Percentiles rank a stretch among this genome's conserved stretches.
Conservation (phyloP, 495 filamentous ascomycete species). For the Choiromyces venosus region DNA sequence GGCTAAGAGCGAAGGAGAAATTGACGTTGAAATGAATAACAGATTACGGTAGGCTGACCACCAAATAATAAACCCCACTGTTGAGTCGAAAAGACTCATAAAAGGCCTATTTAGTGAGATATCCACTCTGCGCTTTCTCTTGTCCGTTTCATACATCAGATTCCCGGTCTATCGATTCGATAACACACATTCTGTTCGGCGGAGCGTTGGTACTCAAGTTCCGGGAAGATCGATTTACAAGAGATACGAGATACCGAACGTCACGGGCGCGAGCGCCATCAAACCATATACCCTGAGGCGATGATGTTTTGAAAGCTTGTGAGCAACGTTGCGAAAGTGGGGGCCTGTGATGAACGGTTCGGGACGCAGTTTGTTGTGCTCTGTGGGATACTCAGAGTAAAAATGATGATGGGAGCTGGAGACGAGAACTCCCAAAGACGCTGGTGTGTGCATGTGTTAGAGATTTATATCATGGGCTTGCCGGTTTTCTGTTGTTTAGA, state of each 20-base stretch:
- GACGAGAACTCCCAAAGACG: not conserved
- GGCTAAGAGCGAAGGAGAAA: conserved; percentile 1
- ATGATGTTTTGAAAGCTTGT: not conserved
- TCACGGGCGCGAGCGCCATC: not conserved
- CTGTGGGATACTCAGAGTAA: not conserved
- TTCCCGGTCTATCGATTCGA: not conserved
- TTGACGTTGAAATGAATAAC: not conserved
- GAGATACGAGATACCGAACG: not conserved
- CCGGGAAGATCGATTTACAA: not conserved
- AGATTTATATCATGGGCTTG: not conserved
- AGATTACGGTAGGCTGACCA: not conserved
- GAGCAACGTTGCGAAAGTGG: not conserved
- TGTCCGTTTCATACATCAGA: not conserved
- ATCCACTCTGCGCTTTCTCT: not conserved
- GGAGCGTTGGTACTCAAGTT: not conserved
- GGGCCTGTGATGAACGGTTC: not conserved
- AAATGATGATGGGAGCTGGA: conserved; percentile 4
- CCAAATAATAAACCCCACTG: not conserved
- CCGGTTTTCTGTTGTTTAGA: not conserved
- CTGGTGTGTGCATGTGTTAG: not conserved
- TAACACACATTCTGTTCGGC: not conserved
- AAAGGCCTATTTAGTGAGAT: not conserved
- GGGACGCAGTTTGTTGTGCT: not conserved
- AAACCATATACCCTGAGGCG: not conserved
- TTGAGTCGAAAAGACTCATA: not conserved